Percentiles rank a stretch among this genome's conserved stretches.
Evolutionary conservation across 345 rosid species (phyloP).

Genomic region (Gossypium raimondii): DNA sequence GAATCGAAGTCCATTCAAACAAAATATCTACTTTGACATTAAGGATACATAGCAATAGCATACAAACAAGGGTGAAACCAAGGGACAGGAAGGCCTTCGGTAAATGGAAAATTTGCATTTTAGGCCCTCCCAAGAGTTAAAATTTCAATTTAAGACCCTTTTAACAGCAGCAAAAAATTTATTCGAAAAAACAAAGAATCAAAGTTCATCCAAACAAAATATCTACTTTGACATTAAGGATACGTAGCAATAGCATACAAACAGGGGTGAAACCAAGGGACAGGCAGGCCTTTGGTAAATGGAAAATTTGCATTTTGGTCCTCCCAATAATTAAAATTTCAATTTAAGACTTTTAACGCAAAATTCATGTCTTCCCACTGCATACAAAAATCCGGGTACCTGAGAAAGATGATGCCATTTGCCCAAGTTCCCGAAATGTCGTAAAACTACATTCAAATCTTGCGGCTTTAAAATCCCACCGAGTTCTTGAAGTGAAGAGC

Average conservation of each 20-base stretch:
- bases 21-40: background rate
- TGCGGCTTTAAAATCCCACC: conserved; percentile 62
- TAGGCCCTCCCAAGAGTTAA: no score
- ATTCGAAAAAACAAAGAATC: conserved; percentile 17
- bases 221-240: background rate
- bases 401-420: conserved; percentile 65
- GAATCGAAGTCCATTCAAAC: background rate
- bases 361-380: no score
- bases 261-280: no score
- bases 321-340: no score
- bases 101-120: no score
- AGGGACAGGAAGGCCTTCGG: no score
- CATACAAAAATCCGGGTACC: conserved; percentile 31
- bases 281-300: no score
- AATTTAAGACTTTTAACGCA: conserved; percentile 24
- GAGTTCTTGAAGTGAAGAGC: conserved; percentile 55
- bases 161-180: conserved; percentile 53
- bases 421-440: conserved; percentile 61
- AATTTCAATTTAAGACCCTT: no score
- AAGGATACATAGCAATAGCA: background rate
- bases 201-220: background rate
- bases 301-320: no score
- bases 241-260: background rate
- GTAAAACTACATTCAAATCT: conserved; percentile 70
- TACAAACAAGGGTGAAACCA: no score